phyloP scores from a whole-genome alignment of 139 green algal genomes.

The Chlamydomonas incerta region DNA sequence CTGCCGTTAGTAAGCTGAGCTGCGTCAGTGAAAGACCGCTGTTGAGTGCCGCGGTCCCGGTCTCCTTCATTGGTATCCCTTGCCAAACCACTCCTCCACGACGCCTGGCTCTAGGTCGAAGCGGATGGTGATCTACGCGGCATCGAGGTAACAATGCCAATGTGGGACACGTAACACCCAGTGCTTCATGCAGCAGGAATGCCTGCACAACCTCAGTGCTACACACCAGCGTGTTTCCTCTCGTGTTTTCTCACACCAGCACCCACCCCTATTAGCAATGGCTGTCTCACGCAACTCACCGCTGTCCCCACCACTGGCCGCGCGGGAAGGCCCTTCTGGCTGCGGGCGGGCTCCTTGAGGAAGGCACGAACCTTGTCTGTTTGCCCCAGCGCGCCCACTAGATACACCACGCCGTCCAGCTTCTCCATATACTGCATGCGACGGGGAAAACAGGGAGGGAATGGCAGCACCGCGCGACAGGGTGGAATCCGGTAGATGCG shows the following conservation, averaged over 20 bases:
- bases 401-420: conserved; percentile 53
- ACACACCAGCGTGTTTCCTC: not conserved
- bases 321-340: conserved; percentile 59
- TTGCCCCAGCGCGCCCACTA: conserved; percentile 64
- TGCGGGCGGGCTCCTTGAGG: conserved; percentile 47
- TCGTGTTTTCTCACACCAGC: not conserved
- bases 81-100: conserved; percentile 66
- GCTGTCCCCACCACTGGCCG: conserved; percentile 70
- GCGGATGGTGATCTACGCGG: conserved; percentile 58
- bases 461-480: too few relatives aligned
- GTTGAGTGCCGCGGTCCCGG: too few relatives aligned
- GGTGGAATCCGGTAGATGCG: too few relatives aligned
- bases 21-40: too few relatives aligned
- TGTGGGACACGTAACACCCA: not conserved
- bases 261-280: too few relatives aligned
- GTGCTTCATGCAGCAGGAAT: too few relatives aligned
- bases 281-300: too few relatives aligned
- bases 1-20: too few relatives aligned
- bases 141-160: not conserved
- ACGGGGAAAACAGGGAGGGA: too few relatives aligned
- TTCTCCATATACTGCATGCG: conserved; percentile 68
- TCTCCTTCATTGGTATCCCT: conserved; percentile 55
- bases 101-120: conserved; percentile 53
- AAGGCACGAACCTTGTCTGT: conserved; percentile 58
- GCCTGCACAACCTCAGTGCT: too few relatives aligned